phyloP scores from a whole-genome alignment of 805 yeast species.

The Saturnispora hagleri region DNA sequence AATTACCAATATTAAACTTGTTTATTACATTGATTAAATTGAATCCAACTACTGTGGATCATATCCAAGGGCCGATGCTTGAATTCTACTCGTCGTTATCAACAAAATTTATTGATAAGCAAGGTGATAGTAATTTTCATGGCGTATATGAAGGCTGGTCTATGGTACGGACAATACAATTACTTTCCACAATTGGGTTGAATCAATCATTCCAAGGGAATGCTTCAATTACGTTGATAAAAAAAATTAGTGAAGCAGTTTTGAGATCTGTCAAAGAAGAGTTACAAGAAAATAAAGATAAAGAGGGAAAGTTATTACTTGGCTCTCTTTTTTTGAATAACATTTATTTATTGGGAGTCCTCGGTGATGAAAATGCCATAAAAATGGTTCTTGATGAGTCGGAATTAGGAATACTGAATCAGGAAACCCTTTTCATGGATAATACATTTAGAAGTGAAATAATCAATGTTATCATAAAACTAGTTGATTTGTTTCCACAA shows the following conservation, averaged over 20 bases:
- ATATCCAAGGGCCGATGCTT: not conserved
- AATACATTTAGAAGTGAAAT: not conserved
- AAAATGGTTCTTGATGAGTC: not conserved
- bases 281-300: not conserved
- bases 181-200: not conserved
- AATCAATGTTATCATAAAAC: not conserved
- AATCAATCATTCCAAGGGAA: not conserved
- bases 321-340: constrained; percentile 2
- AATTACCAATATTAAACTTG: not conserved
- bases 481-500: not conserved
- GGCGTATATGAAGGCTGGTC: constrained; percentile 3
- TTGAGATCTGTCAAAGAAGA: not conserved
- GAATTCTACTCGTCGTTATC: constrained; percentile 2
- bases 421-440: not conserved
- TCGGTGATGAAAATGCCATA: not conserved
- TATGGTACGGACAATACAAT: not conserved
- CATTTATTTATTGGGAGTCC: not conserved
- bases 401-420: not conserved
- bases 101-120: not conserved
- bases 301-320: not conserved
- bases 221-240: not conserved
- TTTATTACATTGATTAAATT: not conserved
- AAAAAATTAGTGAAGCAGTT: not conserved
- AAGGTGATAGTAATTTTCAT: not conserved
- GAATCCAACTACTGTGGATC: not conserved